Base-by-base conservation (phyloP, 495 filamentous ascomycete genomes). In the Podospora comata region DNA sequence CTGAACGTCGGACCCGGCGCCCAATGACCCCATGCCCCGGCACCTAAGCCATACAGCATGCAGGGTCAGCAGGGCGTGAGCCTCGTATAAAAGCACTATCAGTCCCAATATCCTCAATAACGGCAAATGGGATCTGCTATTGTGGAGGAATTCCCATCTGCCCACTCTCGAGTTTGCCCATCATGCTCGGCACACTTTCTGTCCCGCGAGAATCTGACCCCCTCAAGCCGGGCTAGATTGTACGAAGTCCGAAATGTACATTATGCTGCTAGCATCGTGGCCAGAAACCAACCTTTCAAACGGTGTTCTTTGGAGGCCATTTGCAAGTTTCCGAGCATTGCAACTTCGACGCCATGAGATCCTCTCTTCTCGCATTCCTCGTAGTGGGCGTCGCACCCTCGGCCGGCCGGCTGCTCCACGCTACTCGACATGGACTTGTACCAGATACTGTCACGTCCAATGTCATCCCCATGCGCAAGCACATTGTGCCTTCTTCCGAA, bases 51-150 rank as follows among this genome's bases (percentile, higher is more conserved):
- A 32, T n/a, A 48, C 61, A 32, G n/a, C 13, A 48, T 23, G 13
- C 55, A 63, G 30, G 30, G 30, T 62, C 61, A 44, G 30, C 30
- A 19, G 30, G 16, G 32, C 30, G 5, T 61, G 23, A 11, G 5
- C n/a, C 13, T 63, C 32, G 30, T 63, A 63, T 63, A 63, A 63
- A 63, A 63, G 11, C 61, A 63, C 27, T 63, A 63, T 61, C 59
- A 27, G 28, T 20, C 55, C 32, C 32, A 66, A 59, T 62, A 26
- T 20, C 44, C 4, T 67, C 65, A 67, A 67, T 67, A 54, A 58
- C 65, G 65, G 65, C 65, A 67, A 67, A 67, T 67, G 65, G 26
- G 27, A 67, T 56, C 39, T 28, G 54, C 39, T 15, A 23, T 16
- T 48, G 39, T 48, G 39, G 39, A 1, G 39, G 39, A 48, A 11